Conservation (phyloP, 2,329 filamentous ascomycete species). For the Zelopaecilomyces penicillatus region DNA sequence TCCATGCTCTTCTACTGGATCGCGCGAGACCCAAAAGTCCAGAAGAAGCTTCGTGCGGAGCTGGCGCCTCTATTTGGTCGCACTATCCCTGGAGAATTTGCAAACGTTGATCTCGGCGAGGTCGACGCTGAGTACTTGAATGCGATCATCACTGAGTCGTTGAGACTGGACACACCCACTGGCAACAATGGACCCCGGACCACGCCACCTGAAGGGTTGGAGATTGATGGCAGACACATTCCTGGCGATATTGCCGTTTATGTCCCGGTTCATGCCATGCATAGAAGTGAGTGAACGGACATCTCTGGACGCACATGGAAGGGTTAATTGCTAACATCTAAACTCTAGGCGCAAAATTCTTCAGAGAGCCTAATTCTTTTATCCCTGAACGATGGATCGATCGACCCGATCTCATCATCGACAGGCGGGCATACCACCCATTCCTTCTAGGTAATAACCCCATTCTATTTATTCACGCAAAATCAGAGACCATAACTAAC, state of each 20-base stretch:
- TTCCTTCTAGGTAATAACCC: conserved; percentile 6
- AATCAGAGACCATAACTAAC: background rate
- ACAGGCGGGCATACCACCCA: conserved; percentile 10
- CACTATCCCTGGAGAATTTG: conserved; percentile 13
- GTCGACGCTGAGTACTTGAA: conserved; percentile 13
- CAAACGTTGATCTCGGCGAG: conserved; percentile 10
- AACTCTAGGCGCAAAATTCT: conserved; percentile 21
- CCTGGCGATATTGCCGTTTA: conserved; percentile 13
- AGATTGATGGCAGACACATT: conserved; percentile 17
- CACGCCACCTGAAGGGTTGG: conserved; percentile 17
- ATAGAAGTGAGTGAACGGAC: background rate
- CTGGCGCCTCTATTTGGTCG: conserved; percentile 9
- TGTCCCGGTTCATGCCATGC: background rate
- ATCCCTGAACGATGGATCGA: conserved; percentile 18
- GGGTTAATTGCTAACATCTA: background rate
- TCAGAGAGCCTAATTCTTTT: conserved; percentile 10
- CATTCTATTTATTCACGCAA: background rate
- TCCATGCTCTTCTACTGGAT: background rate
- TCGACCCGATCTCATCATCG: conserved; percentile 12
- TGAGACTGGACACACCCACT: conserved; percentile 20
- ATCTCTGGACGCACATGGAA: too few species aligned
- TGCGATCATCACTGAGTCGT: conserved; percentile 21
- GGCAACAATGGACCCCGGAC: conserved; percentile 18
- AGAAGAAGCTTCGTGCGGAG: conserved; percentile 9
- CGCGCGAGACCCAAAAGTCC: background rate